Evolutionary conservation across 176 grass and related monocot species (phyloP), one percentile per base, ranked within the genome.

Genomic region (Pontederia paniculata): DNA sequence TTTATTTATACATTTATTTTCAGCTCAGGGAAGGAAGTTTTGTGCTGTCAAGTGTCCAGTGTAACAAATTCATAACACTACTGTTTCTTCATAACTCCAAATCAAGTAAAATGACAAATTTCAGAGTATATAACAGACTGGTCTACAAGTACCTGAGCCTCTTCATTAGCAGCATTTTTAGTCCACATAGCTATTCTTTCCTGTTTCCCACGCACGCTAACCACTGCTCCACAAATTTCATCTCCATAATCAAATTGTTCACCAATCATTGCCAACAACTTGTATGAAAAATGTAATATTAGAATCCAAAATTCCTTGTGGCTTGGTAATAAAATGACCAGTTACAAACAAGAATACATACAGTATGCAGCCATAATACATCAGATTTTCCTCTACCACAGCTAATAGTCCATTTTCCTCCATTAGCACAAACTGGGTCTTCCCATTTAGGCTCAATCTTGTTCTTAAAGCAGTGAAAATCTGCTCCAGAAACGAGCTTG

Each of bases 401-500:
- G 50, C 11, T 88, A 73, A 97, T 82, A 17, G 86, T 97, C 86
- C 93, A 97, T 79, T 84, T 90, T 28, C 93, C 93, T 0, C 93
- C 93, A 84, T 97, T 88, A 52, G 86, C 76, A 74, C 93, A 97
- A 31, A 97, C 62, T 14, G 93, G 86, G 16, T 97, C 93, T 79
- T 97, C 93, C 93, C 93, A 97, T 73, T 97, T 97, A 15, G 93
- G 93, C 19, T 90, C 93, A 55, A 97, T 90, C 62, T 97, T 97
- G 16, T 84, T 5, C 42, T 90, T 97, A 66, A 97, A 97, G 77
- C 85, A 97, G 57, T 97, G 93, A 56, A 97, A 76, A 66, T 97
- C 93, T 18, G 93, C 83, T 63, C 83, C 72, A 41, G 65, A 11
- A 5, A 19, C 46, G 71, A 97, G 66, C 62, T 97, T 97, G 77